phyloP scores from a whole-genome alignment of 1,284 basidiomycete species.

The Pseudozyma thailandica region DNA sequence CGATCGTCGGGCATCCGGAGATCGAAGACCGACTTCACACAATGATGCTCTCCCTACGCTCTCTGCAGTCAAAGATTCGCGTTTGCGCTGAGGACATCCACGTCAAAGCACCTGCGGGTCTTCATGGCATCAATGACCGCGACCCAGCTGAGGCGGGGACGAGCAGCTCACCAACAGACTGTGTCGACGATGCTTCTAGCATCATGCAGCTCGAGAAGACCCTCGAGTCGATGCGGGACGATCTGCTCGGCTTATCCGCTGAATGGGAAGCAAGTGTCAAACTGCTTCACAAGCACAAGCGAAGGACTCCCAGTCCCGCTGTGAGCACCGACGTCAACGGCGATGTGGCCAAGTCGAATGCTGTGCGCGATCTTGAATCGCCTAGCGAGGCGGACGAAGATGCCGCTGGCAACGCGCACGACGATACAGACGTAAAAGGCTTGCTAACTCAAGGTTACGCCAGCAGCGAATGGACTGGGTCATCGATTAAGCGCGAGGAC shows the following conservation, averaged over 20 bases:
- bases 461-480: background rate
- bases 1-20: slow-evolving; percentile 37
- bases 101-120: slow-evolving; percentile 30
- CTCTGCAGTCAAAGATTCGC: slow-evolving; percentile 65
- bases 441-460: background rate
- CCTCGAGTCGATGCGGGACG: slow-evolving; percentile 60
- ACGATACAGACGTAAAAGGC: background rate
- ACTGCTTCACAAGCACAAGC: slow-evolving; percentile 46
- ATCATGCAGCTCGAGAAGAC: slow-evolving; percentile 37
- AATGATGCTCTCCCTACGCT: slow-evolving; percentile 60
- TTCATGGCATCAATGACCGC: slow-evolving; percentile 52
- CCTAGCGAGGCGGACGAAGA: slow-evolving; percentile 58
- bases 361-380: slow-evolving; percentile 41
- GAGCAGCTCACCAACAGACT: background rate
- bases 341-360: slow-evolving; percentile 14
- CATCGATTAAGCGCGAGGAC: background rate
- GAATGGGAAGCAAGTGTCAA: slow-evolving; percentile 64
- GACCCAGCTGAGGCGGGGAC: background rate
- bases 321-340: slow-evolving; percentile 18
- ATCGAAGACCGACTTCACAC: slow-evolving; percentile 57
- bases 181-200: slow-evolving; percentile 10
- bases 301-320: slow-evolving; percentile 31
- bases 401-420: slow-evolving; percentile 10
- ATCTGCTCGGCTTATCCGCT: slow-evolving; percentile 54
- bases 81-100: slow-evolving; percentile 60